These are phyloP conservation scores for Quillaja saponaria DNA, from an alignment of 306 rosid genomes.

Conservation along the genomic window DNA sequence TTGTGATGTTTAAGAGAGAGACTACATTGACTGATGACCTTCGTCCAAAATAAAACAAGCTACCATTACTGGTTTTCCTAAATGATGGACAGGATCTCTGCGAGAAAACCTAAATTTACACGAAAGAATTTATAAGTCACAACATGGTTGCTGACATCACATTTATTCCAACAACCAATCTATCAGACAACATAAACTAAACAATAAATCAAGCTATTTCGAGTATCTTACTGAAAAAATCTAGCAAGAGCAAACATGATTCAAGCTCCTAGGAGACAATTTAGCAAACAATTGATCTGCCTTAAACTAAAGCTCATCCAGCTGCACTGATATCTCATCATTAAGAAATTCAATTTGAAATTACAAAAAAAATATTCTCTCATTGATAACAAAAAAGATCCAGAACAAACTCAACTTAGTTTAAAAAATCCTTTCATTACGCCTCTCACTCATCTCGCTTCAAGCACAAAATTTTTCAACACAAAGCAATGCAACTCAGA, in stretches of 20 bases:
- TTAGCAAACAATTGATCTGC: conserved; percentile 36
- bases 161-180: too few species aligned
- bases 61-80: conserved; percentile 46
- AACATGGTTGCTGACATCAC: neutral
- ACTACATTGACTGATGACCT: conserved; percentile 52
- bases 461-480: neutral
- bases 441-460: neutral
- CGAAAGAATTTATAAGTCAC: conserved; percentile 27
- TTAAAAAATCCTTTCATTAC: conserved; percentile 6
- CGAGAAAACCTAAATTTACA: conserved; percentile 54
- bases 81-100: conserved; percentile 53
- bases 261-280: conserved; percentile 35
- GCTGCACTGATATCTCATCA: neutral
- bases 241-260: neutral
- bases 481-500: neutral
- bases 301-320: neutral
- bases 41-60: conserved; percentile 48
- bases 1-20: conserved; percentile 38
- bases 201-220: too few species aligned
- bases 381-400: neutral
- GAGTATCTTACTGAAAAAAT: too few species aligned
- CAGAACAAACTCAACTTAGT: neutral
- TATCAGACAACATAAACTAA: too few species aligned
- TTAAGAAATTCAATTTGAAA: neutral
- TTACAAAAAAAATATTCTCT: too few species aligned